phyloP scores from a whole-genome alignment of 2,329 filamentous ascomycete species.

The Beauveria medogensis region DNA sequence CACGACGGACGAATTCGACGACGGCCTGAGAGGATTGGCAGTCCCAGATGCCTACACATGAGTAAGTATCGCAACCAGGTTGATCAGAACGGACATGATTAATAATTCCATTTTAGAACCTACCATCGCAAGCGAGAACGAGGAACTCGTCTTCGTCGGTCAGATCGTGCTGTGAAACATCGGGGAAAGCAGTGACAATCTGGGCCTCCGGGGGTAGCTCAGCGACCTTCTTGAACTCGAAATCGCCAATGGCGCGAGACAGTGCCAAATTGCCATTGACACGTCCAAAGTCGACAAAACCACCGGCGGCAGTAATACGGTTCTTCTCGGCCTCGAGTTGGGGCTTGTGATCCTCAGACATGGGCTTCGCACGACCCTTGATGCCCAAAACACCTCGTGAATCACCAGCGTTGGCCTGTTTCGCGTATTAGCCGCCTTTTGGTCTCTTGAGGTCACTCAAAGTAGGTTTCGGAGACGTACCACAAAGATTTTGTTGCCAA shows the following conservation, averaged over 20 bases:
- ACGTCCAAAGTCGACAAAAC: slow-evolving; percentile 96
- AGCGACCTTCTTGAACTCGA: slow-evolving; percentile 99
- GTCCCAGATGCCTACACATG: slow-evolving; percentile 84
- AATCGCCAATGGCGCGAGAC: slow-evolving; percentile 95
- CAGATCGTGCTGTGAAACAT: slow-evolving; percentile 86
- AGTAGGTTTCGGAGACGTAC: slow-evolving; percentile 50
- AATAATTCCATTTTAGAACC: slow-evolving; percentile 23
- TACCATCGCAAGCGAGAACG: slow-evolving; percentile 87
- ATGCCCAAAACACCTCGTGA: slow-evolving; percentile 92
- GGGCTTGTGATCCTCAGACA: slow-evolving; percentile 99
- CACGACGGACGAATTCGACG: slow-evolving; percentile 90
- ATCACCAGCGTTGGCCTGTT: slow-evolving; percentile 90
- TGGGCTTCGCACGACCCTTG: slow-evolving; percentile 91
- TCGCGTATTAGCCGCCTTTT: slow-evolving; percentile 10
- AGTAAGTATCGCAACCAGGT: slow-evolving; percentile 12
- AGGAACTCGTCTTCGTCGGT: slow-evolving; percentile 92
- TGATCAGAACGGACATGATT: background rate
- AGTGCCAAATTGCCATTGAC: slow-evolving; percentile 97
- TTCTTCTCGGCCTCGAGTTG: slow-evolving; percentile 98
- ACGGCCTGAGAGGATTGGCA: slow-evolving; percentile 98
- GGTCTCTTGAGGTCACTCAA: background rate
- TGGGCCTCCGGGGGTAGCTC: slow-evolving; percentile 96
- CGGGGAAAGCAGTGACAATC: slow-evolving; percentile 94
- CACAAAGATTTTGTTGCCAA: slow-evolving; percentile 85
- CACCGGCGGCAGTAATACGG: slow-evolving; percentile 88